Evolutionary conservation across 495 filamentous ascomycete genomes (phyloP).

Genomic region (Cercophora samala): DNA sequence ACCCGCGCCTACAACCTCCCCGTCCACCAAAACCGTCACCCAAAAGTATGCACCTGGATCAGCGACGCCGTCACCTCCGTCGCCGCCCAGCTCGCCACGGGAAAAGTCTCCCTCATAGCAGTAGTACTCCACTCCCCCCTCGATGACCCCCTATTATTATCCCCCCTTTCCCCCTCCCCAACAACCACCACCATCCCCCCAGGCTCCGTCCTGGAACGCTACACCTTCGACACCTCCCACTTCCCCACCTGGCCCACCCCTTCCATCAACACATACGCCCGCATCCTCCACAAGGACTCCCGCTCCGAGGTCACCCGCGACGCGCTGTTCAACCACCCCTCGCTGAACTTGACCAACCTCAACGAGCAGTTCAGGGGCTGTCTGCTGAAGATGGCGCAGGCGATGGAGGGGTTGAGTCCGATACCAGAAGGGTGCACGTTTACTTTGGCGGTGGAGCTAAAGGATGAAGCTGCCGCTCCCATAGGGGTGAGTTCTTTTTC

Average conservation of each 20-base stretch:
- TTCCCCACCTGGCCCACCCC: conserved; percentile 61
- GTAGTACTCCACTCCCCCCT: conserved; percentile 67
- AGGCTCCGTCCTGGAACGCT: conserved; percentile 66
- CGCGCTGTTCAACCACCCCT: neutral
- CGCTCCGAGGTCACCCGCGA: conserved; percentile 38
- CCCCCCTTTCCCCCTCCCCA: conserved; percentile 3
- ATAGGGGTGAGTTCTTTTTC: conserved; percentile 53
- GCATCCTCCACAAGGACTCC: conserved; percentile 40
- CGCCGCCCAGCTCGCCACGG: conserved; percentile 58
- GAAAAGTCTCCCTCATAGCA: conserved; percentile 64
- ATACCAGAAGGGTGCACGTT: conserved; percentile 77
- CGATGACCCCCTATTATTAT: neutral
- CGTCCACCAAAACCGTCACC: conserved; percentile 85
- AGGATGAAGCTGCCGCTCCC: conserved; percentile 69
- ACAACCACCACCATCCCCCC: conserved; percentile 4
- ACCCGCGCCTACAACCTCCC: conserved; percentile 84
- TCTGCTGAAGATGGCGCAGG: conserved; percentile 49
- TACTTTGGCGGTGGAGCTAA: conserved; percentile 81
- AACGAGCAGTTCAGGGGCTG: conserved; percentile 50
- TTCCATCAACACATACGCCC: conserved; percentile 36
- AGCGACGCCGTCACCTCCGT: conserved; percentile 76
- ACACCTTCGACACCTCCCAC: conserved; percentile 73
- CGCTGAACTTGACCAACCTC: conserved; percentile 25
- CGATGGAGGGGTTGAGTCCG: conserved; percentile 58
- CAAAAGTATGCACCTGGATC: conserved; percentile 88